Evolutionary conservation across 257 asterid species (phyloP).

Genomic region (Striga asiatica): DNA sequence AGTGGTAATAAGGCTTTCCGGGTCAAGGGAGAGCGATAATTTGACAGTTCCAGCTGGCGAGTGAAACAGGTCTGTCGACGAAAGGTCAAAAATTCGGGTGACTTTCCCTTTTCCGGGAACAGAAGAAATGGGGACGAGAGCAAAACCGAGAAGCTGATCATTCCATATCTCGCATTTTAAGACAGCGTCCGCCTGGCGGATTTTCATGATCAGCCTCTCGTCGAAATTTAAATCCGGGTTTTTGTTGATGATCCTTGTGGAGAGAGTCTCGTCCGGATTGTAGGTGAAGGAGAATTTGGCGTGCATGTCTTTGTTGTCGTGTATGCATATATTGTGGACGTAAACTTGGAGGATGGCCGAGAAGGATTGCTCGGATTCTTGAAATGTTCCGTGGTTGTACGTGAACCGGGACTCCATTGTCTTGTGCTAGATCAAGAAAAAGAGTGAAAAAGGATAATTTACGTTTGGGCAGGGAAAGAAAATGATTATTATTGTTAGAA

Average conservation of each 20-base stretch:
- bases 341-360: conserved; percentile 41
- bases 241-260: conserved; percentile 35
- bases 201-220: conserved; percentile 31
- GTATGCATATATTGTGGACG: conserved; percentile 65
- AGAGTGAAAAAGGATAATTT: neutral
- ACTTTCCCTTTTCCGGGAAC: conserved; percentile 35
- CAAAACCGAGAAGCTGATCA: conserved; percentile 62
- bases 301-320: conserved; percentile 57
- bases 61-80: conserved; percentile 61
- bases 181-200: conserved; percentile 32
- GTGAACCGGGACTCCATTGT: conserved; percentile 24
- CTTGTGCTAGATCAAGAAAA: conserved; percentile 14
- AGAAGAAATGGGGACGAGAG: conserved; percentile 43
- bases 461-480: neutral
- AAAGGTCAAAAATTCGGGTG: conserved; percentile 41
- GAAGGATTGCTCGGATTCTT: conserved; percentile 21
- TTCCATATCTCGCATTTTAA: conserved; percentile 71
- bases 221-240: conserved; percentile 52
- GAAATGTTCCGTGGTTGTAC: conserved; percentile 23
- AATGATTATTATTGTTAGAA: neutral
- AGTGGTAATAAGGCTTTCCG: too few species aligned
- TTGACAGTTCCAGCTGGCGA: conserved; percentile 64
- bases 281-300: conserved; percentile 66
- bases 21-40: conserved; percentile 49
- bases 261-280: conserved; percentile 40